These are phyloP conservation scores for Magnaporthiopsis rhizophila DNA, from an alignment of 2,329 filamentous ascomycete genomes.

Conservation along the genomic window DNA sequence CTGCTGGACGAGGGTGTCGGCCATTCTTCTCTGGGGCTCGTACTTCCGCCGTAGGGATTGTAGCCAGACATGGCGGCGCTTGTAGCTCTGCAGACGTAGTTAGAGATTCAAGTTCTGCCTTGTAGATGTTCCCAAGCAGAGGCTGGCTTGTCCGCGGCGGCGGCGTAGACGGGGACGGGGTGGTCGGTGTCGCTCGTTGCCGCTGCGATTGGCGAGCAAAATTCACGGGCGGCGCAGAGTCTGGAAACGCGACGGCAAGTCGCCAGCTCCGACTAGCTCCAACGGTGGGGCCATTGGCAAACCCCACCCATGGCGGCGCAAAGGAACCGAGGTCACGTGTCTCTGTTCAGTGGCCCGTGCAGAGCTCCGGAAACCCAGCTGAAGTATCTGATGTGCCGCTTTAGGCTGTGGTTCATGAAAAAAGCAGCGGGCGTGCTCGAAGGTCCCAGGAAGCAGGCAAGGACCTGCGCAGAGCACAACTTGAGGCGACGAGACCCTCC, in stretches of 20 bases:
- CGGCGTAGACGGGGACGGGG: too few relatives aligned
- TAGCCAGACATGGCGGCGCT: constrained; percentile 40
- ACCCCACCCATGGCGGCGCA: neutral
- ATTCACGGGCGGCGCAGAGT: neutral
- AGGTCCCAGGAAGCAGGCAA: too few relatives aligned
- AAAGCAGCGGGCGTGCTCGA: too few relatives aligned
- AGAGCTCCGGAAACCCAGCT: too few relatives aligned
- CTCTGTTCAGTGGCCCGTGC: too few relatives aligned
- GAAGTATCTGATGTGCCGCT: too few relatives aligned
- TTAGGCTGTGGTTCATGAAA: too few relatives aligned
- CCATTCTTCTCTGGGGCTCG: constrained; percentile 13
- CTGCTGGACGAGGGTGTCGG: neutral
- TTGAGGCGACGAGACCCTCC: too few relatives aligned
- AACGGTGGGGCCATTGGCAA: neutral
- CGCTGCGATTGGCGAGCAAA: neutral
- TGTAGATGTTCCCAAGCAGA: too few relatives aligned
- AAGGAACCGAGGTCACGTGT: neutral
- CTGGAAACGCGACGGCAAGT: neutral
- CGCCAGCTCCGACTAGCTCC: neutral
- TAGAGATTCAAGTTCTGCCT: neutral
- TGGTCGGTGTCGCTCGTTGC: neutral
- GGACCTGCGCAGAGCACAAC: too few relatives aligned
- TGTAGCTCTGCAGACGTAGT: neutral
- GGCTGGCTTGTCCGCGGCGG: too few relatives aligned
- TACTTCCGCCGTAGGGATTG: constrained; percentile 50